phyloP scores from a whole-genome alignment of 129 eudicot genomes.

The Centrapalus pauciflorus region DNA sequence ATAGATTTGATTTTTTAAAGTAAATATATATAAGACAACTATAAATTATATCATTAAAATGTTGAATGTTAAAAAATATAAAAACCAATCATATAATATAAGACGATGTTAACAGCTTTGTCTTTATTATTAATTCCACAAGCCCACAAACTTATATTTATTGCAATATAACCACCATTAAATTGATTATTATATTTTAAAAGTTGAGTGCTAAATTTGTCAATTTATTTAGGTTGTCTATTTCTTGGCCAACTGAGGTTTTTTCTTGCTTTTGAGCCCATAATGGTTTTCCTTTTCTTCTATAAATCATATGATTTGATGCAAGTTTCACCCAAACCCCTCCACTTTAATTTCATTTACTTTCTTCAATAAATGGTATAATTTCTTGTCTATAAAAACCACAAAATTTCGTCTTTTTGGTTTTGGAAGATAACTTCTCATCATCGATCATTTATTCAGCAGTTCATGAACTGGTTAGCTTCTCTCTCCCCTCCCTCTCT shows the following conservation, averaged over 20 bases:
- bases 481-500: neutral
- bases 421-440: conserved; percentile 30
- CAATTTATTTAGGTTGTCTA: conserved; percentile 37
- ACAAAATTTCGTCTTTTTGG: conserved; percentile 24
- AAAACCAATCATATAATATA: conserved; percentile 8
- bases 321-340: conserved; percentile 22
- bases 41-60: too few relatives aligned
- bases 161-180: conserved; percentile 17
- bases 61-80: neutral
- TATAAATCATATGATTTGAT: conserved; percentile 23
- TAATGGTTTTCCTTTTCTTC: conserved; percentile 26
- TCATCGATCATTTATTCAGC: conserved; percentile 18
- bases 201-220: conserved; percentile 30
- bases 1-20: too few relatives aligned
- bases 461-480: conserved; percentile 24
- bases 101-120: conserved; percentile 18
- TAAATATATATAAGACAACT: too few relatives aligned
- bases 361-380: conserved; percentile 12
- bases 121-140: conserved; percentile 1
- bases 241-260: conserved; percentile 23
- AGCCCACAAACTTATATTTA: conserved; percentile 4
- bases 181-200: too few relatives aligned
- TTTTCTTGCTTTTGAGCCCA: conserved; percentile 34
- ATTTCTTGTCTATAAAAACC: conserved; percentile 23
- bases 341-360: conserved; percentile 11